Evolutionary conservation across 345 rosid species (phyloP).

Genomic region (Camelina hispida): DNA sequence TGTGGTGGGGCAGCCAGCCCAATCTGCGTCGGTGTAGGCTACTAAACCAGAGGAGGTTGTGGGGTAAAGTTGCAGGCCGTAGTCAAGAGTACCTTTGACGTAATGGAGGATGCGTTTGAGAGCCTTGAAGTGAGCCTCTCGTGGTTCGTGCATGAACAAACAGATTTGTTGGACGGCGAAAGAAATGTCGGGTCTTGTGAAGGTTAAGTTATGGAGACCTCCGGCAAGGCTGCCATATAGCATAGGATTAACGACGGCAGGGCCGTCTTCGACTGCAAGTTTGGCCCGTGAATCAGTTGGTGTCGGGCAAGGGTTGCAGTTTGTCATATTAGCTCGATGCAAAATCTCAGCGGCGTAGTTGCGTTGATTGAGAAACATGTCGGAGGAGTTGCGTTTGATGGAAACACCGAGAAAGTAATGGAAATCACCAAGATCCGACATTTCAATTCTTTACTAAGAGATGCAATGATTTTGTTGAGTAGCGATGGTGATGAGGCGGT

Average conservation of each 20-base stretch:
- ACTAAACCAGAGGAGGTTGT: fast-evolving
- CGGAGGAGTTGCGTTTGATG: too few species aligned
- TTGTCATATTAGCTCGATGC: background rate
- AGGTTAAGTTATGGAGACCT: background rate
- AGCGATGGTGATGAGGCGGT: too few species aligned
- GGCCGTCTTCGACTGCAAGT: too few species aligned
- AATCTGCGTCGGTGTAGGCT: background rate
- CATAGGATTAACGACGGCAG: too few species aligned
- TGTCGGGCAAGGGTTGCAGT: background rate
- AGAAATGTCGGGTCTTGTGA: background rate
- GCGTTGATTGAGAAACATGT: background rate
- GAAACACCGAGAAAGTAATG: too few species aligned
- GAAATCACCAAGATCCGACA: too few species aligned
- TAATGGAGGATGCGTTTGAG: background rate
- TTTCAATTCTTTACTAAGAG: too few species aligned
- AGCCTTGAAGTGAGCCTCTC: background rate
- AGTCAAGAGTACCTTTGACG: background rate
- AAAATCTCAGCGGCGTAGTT: background rate
- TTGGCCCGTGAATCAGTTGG: too few species aligned
- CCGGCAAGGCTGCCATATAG: background rate
- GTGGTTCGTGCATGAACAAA: background rate
- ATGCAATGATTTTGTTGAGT: too few species aligned
- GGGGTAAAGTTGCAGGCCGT: background rate
- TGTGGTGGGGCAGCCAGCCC: background rate
- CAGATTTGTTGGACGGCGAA: background rate